A percentile compares a stretch with the other conserved stretches of the same genome.
Evolutionary conservation across 768 basidiomycete genomes (phyloP).

Genomic region (Boletales sp.): DNA sequence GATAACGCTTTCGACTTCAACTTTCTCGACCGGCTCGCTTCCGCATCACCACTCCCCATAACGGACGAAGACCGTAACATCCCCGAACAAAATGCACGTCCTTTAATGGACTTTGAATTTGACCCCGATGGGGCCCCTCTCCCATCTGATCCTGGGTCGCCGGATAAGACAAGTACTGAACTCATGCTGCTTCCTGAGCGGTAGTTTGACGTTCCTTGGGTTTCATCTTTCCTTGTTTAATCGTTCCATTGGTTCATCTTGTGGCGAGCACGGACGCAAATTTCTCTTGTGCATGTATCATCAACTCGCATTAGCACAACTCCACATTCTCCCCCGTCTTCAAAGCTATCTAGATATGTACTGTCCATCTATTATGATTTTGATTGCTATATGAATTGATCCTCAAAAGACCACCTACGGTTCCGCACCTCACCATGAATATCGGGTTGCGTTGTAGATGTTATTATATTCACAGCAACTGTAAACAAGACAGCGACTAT

Average conservation of each 20-base stretch:
- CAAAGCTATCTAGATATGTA: conserved; percentile 15
- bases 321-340: neutral
- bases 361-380: conserved; percentile 5
- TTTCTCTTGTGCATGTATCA: conserved; percentile 16
- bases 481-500: too few relatives aligned
- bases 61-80: conserved; percentile 29
- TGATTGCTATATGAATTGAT: neutral
- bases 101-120: conserved; percentile 21
- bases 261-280: conserved; percentile 20
- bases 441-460: too few relatives aligned
- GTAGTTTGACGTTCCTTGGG: conserved; percentile 13
- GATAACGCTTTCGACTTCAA: conserved; percentile 32
- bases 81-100: conserved; percentile 11
- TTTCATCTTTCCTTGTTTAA: neutral
- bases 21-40: conserved; percentile 39
- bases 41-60: conserved; percentile 35
- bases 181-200: conserved; percentile 44
- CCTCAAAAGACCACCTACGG: too few relatives aligned
- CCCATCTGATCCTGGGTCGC: conserved; percentile 38
- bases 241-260: conserved; percentile 6
- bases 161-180: conserved; percentile 40
- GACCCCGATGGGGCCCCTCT: conserved; percentile 45
- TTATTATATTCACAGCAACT: too few relatives aligned
- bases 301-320: conserved; percentile 11
- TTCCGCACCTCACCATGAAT: too few relatives aligned